Percentiles rank a stretch among this genome's conserved stretches.
These are phyloP conservation scores for Sphaerostilbella broomeana DNA, from an alignment of 2,329 filamentous ascomycete species.

Conservation along the genomic window DNA sequence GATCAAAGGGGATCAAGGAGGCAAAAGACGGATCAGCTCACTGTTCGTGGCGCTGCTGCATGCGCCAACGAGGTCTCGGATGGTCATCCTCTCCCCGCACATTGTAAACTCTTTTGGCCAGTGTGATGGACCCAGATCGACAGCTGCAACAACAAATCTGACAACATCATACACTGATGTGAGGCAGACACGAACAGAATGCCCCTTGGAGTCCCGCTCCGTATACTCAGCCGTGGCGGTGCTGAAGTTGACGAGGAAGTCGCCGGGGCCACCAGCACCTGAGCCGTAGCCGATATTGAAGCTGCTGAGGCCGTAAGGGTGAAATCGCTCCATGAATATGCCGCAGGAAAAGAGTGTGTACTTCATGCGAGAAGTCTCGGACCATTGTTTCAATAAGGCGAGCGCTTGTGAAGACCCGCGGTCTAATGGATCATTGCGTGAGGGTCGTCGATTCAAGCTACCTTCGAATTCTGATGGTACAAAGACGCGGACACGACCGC, in stretches of 20 bases:
- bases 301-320: slow-evolving; percentile 55
- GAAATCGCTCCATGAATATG: slow-evolving; percentile 69
- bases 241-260: slow-evolving; percentile 59
- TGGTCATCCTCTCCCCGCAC: slow-evolving; percentile 57
- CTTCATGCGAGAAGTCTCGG: slow-evolving; percentile 46
- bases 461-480: slow-evolving; percentile 74
- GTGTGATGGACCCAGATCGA: slow-evolving; percentile 51
- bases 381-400: slow-evolving; percentile 48
- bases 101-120: slow-evolving; percentile 68
- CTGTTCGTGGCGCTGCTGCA: slow-evolving; percentile 45
- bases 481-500: slow-evolving; percentile 59
- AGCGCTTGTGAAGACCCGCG: slow-evolving; percentile 52
- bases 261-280: slow-evolving; percentile 49
- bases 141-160: slow-evolving; percentile 61
- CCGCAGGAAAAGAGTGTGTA: slow-evolving; percentile 69
- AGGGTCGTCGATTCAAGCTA: slow-evolving; percentile 45
- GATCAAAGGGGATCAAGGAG: slow-evolving; percentile 12
- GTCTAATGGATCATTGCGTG: slow-evolving; percentile 51
- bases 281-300: slow-evolving; percentile 53
- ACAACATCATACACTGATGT: slow-evolving; percentile 65
- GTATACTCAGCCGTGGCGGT: slow-evolving; percentile 54
- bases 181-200: slow-evolving; percentile 53
- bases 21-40: slow-evolving; percentile 25
- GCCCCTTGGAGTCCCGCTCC: slow-evolving; percentile 43
- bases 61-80: slow-evolving; percentile 50